These are phyloP conservation scores for Leptographium wingfieldii DNA, from an alignment of 2,329 filamentous ascomycete genomes.

Conservation along the genomic window DNA sequence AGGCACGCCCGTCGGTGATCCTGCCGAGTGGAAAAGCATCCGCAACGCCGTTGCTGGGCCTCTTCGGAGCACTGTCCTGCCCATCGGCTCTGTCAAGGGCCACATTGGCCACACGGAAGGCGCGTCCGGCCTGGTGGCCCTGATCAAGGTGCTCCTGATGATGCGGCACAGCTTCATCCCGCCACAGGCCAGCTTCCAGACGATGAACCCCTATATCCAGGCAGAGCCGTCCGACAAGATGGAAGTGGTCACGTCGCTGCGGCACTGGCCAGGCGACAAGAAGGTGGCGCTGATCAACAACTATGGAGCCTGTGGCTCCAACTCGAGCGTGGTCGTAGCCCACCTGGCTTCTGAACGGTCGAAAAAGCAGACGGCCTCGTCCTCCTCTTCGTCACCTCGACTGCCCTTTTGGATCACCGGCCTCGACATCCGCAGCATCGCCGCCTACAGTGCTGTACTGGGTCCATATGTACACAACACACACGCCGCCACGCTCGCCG, in stretches of 20 bases:
- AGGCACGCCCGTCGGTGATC: constrained; percentile 28
- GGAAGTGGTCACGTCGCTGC: constrained; percentile 7
- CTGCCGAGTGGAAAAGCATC: constrained; percentile 19
- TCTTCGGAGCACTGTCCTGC: constrained; percentile 9
- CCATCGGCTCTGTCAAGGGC: constrained; percentile 21
- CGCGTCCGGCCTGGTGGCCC: constrained; percentile 17
- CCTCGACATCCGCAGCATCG: constrained; percentile 3
- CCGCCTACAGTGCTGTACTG: neutral
- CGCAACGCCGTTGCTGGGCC: constrained; percentile 18
- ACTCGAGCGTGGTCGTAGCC: constrained; percentile 16
- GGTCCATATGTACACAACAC: neutral
- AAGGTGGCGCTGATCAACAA: constrained; percentile 20
- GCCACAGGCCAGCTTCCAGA: constrained; percentile 20
- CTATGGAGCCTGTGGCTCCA: constrained; percentile 23
- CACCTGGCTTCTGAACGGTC: neutral
- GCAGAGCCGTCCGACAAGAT: constrained; percentile 11
- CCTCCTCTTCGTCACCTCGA: neutral
- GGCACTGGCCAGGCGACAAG: constrained; percentile 13
- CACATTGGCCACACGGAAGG: constrained; percentile 22
- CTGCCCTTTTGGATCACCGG: constrained; percentile 4
- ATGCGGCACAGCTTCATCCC: constrained; percentile 17
- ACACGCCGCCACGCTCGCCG: constrained; percentile 12
- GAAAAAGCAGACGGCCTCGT: too few relatives aligned
- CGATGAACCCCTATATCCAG: constrained; percentile 16
- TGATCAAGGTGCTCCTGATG: constrained; percentile 22